A percentile compares a stretch with the other conserved stretches of the same genome.
These are phyloP conservation scores for Microstroma glucosiphilum DNA, from an alignment of 1,284 basidiomycete genomes.

Conservation along the genomic window DNA sequence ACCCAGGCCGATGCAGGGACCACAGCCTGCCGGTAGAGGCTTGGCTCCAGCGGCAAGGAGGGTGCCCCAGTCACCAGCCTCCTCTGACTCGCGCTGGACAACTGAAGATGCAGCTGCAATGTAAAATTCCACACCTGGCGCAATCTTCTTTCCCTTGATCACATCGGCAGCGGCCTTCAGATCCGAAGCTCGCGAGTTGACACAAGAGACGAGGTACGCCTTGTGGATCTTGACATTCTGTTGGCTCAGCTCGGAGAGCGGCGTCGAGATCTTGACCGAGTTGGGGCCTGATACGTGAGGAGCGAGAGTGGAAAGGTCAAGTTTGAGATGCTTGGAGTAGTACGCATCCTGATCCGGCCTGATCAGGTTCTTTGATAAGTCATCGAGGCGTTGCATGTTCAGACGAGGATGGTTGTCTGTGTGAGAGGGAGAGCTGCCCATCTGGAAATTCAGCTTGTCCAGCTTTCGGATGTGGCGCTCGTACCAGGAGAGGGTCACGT, in stretches of 20 bases:
- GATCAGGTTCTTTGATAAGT: slow-evolving; percentile 59
- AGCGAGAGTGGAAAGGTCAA: slow-evolving; percentile 87
- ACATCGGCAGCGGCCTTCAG: slow-evolving; percentile 86
- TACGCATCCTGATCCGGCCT: slow-evolving; percentile 70
- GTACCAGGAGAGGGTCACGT: slow-evolving; percentile 79
- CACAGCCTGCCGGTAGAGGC: slow-evolving; percentile 88
- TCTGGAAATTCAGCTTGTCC: slow-evolving; percentile 69
- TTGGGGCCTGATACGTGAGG: slow-evolving; percentile 96
- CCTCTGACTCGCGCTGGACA: slow-evolving; percentile 84
- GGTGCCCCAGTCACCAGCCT: slow-evolving; percentile 77
- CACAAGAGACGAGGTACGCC: slow-evolving; percentile 96
- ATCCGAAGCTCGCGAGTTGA: slow-evolving; percentile 93
- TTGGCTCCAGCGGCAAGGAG: slow-evolving; percentile 82
- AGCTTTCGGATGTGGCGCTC: slow-evolving; percentile 68
- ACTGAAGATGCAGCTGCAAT: slow-evolving; percentile 87
- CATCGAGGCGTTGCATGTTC: slow-evolving; percentile 66
- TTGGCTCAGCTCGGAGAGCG: slow-evolving; percentile 72
- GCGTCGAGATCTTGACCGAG: slow-evolving; percentile 90
- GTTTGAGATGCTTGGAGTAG: slow-evolving; percentile 81
- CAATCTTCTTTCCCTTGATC: slow-evolving; percentile 74
- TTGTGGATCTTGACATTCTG: slow-evolving; percentile 81
- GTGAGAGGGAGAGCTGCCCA: slow-evolving; percentile 56
- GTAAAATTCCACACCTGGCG: slow-evolving; percentile 86
- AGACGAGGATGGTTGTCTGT: slow-evolving; percentile 71
- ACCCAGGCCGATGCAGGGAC: slow-evolving; percentile 94